Base-by-base conservation (phyloP, 163 green algal genomes). In the Scenedesmus sp. region DNA sequence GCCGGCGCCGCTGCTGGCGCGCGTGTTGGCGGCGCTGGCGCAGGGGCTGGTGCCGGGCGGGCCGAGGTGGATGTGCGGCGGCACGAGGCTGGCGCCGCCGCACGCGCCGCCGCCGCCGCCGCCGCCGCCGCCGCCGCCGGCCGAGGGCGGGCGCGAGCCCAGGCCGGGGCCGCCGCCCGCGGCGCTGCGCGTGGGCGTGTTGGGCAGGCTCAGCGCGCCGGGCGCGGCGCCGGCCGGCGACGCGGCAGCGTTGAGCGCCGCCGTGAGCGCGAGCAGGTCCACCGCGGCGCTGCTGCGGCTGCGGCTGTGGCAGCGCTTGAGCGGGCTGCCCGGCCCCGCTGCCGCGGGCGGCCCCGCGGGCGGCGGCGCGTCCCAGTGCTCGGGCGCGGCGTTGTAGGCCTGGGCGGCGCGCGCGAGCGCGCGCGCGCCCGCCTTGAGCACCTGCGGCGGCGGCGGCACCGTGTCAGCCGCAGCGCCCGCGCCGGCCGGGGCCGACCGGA, bases 351-450 rank as follows among this genome's bases (percentile, higher is more conserved):
- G n/a, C 51, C 51, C 51, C 11, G 20, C 51, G n/a, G 22, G 9
- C 9, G 9, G 11, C 9, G 2, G 11, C 18, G 51, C 28, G 67
- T 76, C 67, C 24, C 22, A 58, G 36, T 77, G 69, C 5, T 58
- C 69, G 26, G 69, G 50, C 34, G 66, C 69, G 42, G 22, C 36
- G 5, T 77, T 80, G 58, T 71, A 80, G 3, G 31, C 24, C 28
- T 64, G 18, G 31, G 50, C 31, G 24, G 51, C 57, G 13, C 53
- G 42, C 66, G 65, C n/a, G 18, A 87, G 45, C 1, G 44, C 56
- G 36, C 83, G 79, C 18, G 74, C 60, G 4, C 42, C 44, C 58
- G 78, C 63, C 77, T 79, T 87, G 3, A 81, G 70, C 45, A 87
- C 14, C 81, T 86, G 74, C 60, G 24, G 10, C 10, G 6, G 24